Evolutionary conservation across 208 protist genomes (phyloP), one percentile per base, ranked within the genome.

Genomic region (Trypanosoma vivax): DNA sequence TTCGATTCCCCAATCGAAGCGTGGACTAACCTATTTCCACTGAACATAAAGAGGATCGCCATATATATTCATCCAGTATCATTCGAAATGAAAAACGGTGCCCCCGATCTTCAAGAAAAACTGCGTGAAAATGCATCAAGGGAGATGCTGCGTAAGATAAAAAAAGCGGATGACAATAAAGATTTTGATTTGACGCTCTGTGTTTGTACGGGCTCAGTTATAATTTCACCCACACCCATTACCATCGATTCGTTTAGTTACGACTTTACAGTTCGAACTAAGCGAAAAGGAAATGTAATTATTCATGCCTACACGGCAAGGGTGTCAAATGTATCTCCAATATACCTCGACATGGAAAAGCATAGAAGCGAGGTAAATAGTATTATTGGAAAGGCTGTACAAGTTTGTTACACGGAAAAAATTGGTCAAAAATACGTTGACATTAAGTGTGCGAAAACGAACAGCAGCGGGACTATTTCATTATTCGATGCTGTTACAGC

Each of bases 11-110:
- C 34, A n/a, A 24, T 54, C 19, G 49, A 54, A 27, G 49, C 49
- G 1, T 2, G 30, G 5, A 31, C 14, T 10, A 54, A 54, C 24
- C 18, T 54, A n/a, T 29, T 43, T 38, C 49, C 49, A 1, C n/a
- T 54, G 6, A 3, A 43, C 18, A 40, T 42, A 23, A 35, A 54
- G 19, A 27, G 30, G 23, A 54, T 43, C 13, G 2, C 27, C 2
- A 30, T 54, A 14, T 54, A 43, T 43, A 42, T 54, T 43, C 7
- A 54, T 30, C 23, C 14, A 33, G 24, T 54, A 19, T 54, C 49
- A 1, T 54, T 43, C 30, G 49, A 54, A 29, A 40, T 54, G 34
- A 54, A 43, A 38, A 31, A 34, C 2, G 49, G 49, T 19, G 30
- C 49, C 31, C 23, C 1, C 3, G 49, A 43, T 43, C 14, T 54